Evolutionary conservation across 78 protist species (phyloP).

Genomic region (Dictyostelium capitatum): DNA sequence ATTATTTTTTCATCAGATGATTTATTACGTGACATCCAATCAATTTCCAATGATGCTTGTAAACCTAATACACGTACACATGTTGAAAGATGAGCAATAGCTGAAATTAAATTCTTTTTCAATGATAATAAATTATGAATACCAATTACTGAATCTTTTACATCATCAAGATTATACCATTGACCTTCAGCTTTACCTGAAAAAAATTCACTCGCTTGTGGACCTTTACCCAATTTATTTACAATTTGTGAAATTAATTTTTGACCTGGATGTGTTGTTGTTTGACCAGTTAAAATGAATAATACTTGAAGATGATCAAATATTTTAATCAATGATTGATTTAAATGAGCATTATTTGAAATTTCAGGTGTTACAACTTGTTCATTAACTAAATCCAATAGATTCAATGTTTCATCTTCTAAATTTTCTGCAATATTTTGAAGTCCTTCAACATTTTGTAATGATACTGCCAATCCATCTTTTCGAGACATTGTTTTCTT

Average conservation of each 20-base stretch:
- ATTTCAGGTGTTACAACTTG: constrained; percentile 53
- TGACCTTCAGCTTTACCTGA: constrained; percentile 9
- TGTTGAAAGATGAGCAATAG: constrained; percentile 63
- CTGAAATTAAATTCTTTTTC: constrained; percentile 62
- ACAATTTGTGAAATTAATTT: constrained; percentile 13
- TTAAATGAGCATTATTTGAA: constrained; percentile 6
- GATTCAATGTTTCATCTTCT: constrained; percentile 64
- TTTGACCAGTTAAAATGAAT: constrained; percentile 47
- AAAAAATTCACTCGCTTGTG: constrained; percentile 1
- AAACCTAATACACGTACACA: constrained; percentile 64
- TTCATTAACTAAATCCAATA: constrained; percentile 71
- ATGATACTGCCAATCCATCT: constrained; percentile 60
- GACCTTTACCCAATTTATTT: constrained; percentile 23
- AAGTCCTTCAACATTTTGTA: constrained; percentile 71
- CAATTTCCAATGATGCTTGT: constrained; percentile 64
- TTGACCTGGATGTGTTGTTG: constrained; percentile 31
- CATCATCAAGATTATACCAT: constrained; percentile 70
- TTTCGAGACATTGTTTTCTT: constrained; percentile 36
- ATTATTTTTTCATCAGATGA: constrained; percentile 55
- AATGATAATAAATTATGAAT: constrained; percentile 31
- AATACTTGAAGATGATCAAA: constrained; percentile 70
- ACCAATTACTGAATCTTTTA: constrained; percentile 25
- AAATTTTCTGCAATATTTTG: constrained; percentile 73
- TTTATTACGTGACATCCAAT: constrained; percentile 73
- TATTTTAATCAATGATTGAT: constrained; percentile 49